phyloP scores from a whole-genome alignment of 495 filamentous ascomycete genomes.

The Margaritispora aquatica region DNA sequence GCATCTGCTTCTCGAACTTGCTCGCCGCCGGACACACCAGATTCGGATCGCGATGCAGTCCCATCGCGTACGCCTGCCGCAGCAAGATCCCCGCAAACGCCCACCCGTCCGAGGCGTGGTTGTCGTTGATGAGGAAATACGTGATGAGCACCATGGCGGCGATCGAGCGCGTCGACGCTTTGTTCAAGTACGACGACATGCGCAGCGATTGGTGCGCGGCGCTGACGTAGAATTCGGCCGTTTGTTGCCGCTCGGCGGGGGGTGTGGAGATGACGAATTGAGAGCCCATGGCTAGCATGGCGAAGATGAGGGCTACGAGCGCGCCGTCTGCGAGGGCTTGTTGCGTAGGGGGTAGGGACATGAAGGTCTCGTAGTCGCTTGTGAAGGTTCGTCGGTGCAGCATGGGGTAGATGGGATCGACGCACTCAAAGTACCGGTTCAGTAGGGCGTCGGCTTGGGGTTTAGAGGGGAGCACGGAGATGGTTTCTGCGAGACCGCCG shows the following conservation, averaged over 20 bases:
- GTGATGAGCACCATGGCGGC: conserved; percentile 69
- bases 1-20: conserved; percentile 59
- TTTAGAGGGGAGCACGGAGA: conserved; percentile 62
- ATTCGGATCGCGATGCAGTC: conserved; percentile 68
- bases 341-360: conserved; percentile 45
- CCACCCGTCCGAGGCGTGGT: conserved; percentile 69
- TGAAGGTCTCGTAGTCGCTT: conserved; percentile 65
- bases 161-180: conserved; percentile 57
- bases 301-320: conserved; percentile 58
- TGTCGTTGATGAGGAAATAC: conserved; percentile 75
- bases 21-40: conserved; percentile 53
- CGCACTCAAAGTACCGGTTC: conserved; percentile 62
- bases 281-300: conserved; percentile 65
- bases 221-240: conserved; percentile 70
- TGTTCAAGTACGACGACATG: conserved; percentile 61
- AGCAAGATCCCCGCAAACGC: conserved; percentile 65
- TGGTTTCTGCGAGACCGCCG: conserved; percentile 63
- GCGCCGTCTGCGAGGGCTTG: conserved; percentile 49
- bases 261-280: conserved; percentile 59
- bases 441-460: conserved; percentile 65
- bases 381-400: conserved; percentile 60
- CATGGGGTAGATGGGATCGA: conserved; percentile 71
- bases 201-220: conserved; percentile 64
- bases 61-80: conserved; percentile 68
- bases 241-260: conserved; percentile 51